phyloP scores from a whole-genome alignment of 805 yeast genomes.

The Metschnikowia vanudenii region DNA sequence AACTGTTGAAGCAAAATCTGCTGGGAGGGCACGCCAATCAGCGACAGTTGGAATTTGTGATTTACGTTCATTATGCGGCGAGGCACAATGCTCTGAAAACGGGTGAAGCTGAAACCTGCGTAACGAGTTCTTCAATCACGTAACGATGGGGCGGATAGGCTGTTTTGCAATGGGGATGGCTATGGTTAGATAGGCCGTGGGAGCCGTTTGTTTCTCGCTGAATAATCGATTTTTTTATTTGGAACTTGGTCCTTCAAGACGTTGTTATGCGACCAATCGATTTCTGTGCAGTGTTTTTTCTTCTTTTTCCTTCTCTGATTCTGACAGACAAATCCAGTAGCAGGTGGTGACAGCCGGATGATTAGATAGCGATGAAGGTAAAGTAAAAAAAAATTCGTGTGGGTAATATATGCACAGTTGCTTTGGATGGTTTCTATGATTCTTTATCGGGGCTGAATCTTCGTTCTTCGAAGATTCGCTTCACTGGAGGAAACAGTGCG shows the following conservation, averaged over 20 bases:
- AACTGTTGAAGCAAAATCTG: constrained; percentile 43
- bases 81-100: neutral
- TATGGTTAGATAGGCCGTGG: neutral
- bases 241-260: neutral
- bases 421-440: neutral
- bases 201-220: neutral
- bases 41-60: constrained; percentile 23
- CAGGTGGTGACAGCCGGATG: neutral
- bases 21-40: constrained; percentile 40
- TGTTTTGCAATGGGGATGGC: neutral
- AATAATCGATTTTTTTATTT: neutral
- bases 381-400: neutral
- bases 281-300: constrained; percentile 2
- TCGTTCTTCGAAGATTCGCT: constrained; percentile 2
- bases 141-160: neutral
- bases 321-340: neutral
- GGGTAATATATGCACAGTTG: neutral
- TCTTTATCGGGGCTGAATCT: neutral
- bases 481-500: constrained; percentile 9
- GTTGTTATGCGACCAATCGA: constrained; percentile 3
- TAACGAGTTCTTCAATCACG: neutral
- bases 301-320: neutral
- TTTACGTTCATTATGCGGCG: constrained; percentile 21
- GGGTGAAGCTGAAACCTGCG: neutral
- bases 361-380: neutral